Conservation (phyloP, 176 grass and related monocot species). For the Oryza longistaminata region DNA sequence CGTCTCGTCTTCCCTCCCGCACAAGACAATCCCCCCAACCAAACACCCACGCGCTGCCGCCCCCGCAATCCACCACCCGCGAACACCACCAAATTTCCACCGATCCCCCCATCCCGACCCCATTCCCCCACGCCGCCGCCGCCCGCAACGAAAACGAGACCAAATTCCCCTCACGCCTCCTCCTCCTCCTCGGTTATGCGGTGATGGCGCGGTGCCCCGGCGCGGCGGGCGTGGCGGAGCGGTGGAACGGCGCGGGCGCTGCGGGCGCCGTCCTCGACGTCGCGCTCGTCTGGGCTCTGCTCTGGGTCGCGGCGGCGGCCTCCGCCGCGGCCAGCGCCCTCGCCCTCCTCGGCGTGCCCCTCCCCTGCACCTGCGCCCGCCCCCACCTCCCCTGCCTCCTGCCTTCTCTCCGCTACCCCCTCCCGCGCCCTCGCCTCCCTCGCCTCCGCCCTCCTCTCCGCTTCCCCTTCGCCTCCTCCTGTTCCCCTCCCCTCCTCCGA, state of each 20-base stretch:
- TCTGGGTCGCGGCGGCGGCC: constrained; percentile 45
- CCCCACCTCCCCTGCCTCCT: constrained; percentile 40
- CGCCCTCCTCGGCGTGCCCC: constrained; percentile 18
- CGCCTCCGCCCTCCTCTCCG: constrained; percentile 42
- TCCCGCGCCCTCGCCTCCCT: constrained; percentile 28
- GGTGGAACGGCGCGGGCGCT: constrained; percentile 56
- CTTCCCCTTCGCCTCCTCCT: constrained; percentile 36
- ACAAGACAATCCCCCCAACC: no score
- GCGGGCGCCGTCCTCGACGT: constrained; percentile 57
- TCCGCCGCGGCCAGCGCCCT: constrained; percentile 29
- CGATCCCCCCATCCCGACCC: neutral
- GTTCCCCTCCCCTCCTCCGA: neutral
- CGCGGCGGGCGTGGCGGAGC: constrained; percentile 23
- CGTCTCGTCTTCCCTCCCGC: no score
- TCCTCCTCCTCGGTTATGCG: constrained; percentile 25
- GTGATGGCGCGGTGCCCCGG: constrained; percentile 42
- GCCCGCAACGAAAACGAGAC: no score
- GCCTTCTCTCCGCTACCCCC: constrained; percentile 45
- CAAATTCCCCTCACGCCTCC: neutral
- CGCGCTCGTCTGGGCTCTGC: constrained; percentile 54
- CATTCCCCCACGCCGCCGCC: no score
- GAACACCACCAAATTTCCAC: no score
- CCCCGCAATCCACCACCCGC: no score
- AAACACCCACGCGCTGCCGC: no score
- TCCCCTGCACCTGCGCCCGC: constrained; percentile 62